Percentiles rank a stretch among this genome's conserved stretches.
Conservation (phyloP, 257 asterid species). For the Solanum paucissectum region DNA sequence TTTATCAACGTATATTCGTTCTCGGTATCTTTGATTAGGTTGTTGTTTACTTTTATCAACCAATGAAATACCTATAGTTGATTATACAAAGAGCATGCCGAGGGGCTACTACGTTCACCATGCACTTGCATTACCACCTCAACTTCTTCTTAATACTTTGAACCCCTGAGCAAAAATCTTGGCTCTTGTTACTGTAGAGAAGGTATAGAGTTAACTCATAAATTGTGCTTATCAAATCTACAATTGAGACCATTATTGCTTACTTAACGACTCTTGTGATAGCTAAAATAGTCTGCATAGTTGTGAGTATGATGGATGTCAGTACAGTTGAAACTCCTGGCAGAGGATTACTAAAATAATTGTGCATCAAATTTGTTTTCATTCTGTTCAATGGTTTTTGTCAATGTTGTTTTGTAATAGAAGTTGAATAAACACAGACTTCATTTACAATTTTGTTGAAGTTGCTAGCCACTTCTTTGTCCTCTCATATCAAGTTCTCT, state of each 20-base stretch:
- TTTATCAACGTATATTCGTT: too few species aligned
- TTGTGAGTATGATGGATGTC: not conserved
- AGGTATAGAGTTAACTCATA: too few species aligned
- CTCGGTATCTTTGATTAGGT: too few species aligned
- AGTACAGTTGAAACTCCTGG: not conserved
- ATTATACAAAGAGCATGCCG: too few species aligned
- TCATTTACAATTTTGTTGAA: slow-evolving; percentile 1
- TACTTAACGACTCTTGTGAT: not conserved
- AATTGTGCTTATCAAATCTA: too few species aligned
- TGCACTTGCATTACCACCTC: too few species aligned
- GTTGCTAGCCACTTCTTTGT: not conserved
- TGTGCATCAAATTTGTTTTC: not conserved
- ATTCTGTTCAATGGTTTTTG: not conserved
- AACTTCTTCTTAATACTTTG: too few species aligned
- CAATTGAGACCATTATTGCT: not conserved
- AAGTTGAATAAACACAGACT: not conserved
- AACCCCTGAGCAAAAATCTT: too few species aligned
- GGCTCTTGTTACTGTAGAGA: too few species aligned
- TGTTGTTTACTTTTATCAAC: too few species aligned
- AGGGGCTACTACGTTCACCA: too few species aligned
- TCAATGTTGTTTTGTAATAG: not conserved
- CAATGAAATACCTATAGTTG: too few species aligned
- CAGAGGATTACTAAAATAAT: not conserved
- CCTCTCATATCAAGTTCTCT: not conserved
- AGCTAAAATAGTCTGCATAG: not conserved